Evolutionary conservation across 2,329 filamentous ascomycete species (phyloP), one percentile per base, ranked within the genome.

Genomic region (Paraphoma sp.): DNA sequence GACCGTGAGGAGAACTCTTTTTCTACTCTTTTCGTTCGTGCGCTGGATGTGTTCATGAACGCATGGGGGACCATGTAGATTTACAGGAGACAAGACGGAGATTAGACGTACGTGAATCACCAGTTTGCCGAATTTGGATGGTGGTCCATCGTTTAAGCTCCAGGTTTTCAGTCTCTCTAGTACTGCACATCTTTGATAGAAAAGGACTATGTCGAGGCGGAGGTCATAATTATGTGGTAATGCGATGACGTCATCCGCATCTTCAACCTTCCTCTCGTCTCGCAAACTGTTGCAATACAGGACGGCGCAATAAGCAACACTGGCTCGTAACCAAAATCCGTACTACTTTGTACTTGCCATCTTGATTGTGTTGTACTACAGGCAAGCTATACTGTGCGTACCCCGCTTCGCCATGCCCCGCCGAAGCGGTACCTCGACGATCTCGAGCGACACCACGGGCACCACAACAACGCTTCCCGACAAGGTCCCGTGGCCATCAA

Each of bases 401-500:
- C 42, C 33, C n/a, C 16, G 16, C 6, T 7, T 36, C 49, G 58
- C 51, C 10, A 77, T 77, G 74, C 70, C 71, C 48, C 72, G 72
- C 62, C 65, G 68, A 47, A 63, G 59, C 42, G 61, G 51, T 28
- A 53, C 59, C 10, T 58, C 65, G 17, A 59, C 64, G 17, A 45
- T 57, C 8, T 61, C 67, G 36, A 67, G 60, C 58, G 62, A 71
- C 45, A 60, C 63, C 40, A 62, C 70, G 9, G 45, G 45, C 18
- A 68, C 69, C 36, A 73, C 73, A 3, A 75, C 75, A 7, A 70
- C 72, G 5, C 73, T 77, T 2, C 68, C 79, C 9, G 63, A 72
- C 18, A 69, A 71, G 18, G 70, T 75, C 5, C 64, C 69, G 36
- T 74, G 79, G 60, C 84, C 84, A 4, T 74, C 79, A 14, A 87